phyloP scores from a whole-genome alignment of 495 filamentous ascomycete species.

The Penicilliopsis zonata region DNA sequence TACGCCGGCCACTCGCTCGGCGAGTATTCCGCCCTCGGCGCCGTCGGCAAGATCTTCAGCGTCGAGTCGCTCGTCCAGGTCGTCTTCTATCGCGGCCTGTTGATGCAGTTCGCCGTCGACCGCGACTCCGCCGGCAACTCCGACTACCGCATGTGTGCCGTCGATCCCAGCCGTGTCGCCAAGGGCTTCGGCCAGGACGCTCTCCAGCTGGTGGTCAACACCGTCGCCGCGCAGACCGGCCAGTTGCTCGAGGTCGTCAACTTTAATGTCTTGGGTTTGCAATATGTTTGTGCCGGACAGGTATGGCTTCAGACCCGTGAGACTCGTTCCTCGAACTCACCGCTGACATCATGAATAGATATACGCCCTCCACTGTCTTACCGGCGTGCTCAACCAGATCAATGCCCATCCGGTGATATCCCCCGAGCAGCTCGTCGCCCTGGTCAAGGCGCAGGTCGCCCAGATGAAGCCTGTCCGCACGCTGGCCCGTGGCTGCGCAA shows the following conservation, averaged over 20 bases:
- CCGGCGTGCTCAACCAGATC: background rate
- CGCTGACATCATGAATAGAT: background rate
- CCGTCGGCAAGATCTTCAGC: conserved; percentile 15
- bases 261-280: conserved; percentile 22
- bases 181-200: conserved; percentile 13
- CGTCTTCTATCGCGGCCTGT: conserved; percentile 31
- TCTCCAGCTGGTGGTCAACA: conserved; percentile 10
- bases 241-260: conserved; percentile 30
- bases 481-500: conserved; percentile 89
- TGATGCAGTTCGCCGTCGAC: conserved; percentile 26
- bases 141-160: conserved; percentile 28
- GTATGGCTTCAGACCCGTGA: conserved; percentile 10
- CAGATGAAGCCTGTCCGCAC: conserved; percentile 21
- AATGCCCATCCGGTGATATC: conserved; percentile 3
- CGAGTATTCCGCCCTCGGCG: conserved; percentile 23
- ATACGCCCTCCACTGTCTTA: conserved; percentile 1
- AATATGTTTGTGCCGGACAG: conserved; percentile 33
- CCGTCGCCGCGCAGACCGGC: conserved; percentile 9
- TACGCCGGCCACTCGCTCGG: conserved; percentile 34
- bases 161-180: conserved; percentile 23
- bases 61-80: conserved; percentile 14
- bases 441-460: conserved; percentile 3
- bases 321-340: background rate
- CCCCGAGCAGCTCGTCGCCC: background rate
- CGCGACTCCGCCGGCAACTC: conserved; percentile 14